Conservation (phyloP, 2,329 filamentous ascomycete species). For the Eurotiales sp. region DNA sequence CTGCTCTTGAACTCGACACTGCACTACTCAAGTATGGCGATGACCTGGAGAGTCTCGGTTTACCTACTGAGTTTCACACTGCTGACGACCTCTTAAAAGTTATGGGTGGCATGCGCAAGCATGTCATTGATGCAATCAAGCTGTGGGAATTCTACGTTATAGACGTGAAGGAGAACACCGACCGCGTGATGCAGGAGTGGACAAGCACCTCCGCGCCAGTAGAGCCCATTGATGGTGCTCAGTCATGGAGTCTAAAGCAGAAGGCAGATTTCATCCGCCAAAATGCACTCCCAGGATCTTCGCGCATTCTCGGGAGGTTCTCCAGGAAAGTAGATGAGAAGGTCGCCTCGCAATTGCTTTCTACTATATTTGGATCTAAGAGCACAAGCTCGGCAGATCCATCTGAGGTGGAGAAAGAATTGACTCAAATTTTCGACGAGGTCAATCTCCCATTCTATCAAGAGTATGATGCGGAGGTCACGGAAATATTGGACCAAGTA, state of each 20-base stretch:
- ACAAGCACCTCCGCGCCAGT: conserved; percentile 34
- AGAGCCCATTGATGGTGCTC: conserved; percentile 40
- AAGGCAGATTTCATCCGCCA: conserved; percentile 61
- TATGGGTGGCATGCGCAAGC: conserved; percentile 78
- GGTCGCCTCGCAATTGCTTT: conserved; percentile 65
- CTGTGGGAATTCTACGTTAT: conserved; percentile 94
- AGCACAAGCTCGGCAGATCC: conserved; percentile 45
- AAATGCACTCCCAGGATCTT: conserved; percentile 66
- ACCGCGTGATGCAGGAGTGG: conserved; percentile 70
- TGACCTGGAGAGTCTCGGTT: conserved; percentile 61
- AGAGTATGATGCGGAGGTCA: conserved; percentile 82
- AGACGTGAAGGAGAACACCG: conserved; percentile 69
- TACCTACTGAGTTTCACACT: conserved; percentile 70
- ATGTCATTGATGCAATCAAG: conserved; percentile 71
- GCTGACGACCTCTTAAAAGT: conserved; percentile 71
- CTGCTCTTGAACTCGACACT: conserved; percentile 71
- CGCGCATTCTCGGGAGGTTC: conserved; percentile 76
- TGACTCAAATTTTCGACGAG: conserved; percentile 68
- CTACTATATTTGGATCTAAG: conserved; percentile 65
- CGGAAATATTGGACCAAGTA: conserved; percentile 81
- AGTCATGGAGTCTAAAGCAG: conserved; percentile 53
- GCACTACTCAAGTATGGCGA: conserved; percentile 64
- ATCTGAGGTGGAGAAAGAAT: conserved; percentile 47
- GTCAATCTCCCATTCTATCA: conserved; percentile 85
- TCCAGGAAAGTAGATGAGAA: conserved; percentile 66